phyloP scores from a whole-genome alignment of 2,329 filamentous ascomycete genomes.

The Ceratocystis huliohia region DNA sequence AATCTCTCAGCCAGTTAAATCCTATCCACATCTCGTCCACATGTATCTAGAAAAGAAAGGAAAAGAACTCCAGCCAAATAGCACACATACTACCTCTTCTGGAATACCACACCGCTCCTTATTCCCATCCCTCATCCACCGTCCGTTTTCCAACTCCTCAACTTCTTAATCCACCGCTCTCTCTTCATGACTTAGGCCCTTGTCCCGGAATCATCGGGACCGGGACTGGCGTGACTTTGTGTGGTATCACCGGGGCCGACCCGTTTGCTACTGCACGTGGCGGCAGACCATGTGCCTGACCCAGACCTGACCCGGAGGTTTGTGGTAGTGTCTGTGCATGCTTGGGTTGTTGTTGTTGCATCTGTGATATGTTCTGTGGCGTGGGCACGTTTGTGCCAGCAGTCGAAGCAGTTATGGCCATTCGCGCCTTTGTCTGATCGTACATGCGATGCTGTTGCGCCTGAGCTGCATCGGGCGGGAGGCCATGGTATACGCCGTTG shows the following conservation, averaged over 20 bases:
- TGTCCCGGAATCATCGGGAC: constrained; percentile 31
- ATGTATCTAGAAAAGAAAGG: neutral
- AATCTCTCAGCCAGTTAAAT: no score
- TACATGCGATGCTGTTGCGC: constrained; percentile 39
- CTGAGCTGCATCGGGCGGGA: constrained; percentile 24
- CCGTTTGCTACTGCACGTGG: constrained; percentile 22
- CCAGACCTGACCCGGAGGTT: neutral
- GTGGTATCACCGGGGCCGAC: constrained; percentile 27
- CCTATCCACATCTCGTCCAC: neutral
- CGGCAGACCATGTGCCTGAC: neutral
- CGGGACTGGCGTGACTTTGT: constrained; percentile 35
- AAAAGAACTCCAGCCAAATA: neutral
- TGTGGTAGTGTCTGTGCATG: neutral
- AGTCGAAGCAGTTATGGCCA: constrained; percentile 25
- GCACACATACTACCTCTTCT: neutral
- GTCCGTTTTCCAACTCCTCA: neutral
- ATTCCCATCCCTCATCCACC: neutral
- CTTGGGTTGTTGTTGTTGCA: neutral
- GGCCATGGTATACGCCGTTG: constrained; percentile 14
- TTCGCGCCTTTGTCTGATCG: constrained; percentile 39
- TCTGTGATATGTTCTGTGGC: constrained; percentile 4
- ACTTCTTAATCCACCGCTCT: neutral
- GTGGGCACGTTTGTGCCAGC: constrained; percentile 23
- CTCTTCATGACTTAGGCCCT: neutral
- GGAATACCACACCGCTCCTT: neutral